Percentiles rank a stretch among this genome's conserved stretches.
These are phyloP conservation scores for Umbelopsis isabellina DNA, from an alignment of 192 early-diverging fungal species.

Conservation along the genomic window DNA sequence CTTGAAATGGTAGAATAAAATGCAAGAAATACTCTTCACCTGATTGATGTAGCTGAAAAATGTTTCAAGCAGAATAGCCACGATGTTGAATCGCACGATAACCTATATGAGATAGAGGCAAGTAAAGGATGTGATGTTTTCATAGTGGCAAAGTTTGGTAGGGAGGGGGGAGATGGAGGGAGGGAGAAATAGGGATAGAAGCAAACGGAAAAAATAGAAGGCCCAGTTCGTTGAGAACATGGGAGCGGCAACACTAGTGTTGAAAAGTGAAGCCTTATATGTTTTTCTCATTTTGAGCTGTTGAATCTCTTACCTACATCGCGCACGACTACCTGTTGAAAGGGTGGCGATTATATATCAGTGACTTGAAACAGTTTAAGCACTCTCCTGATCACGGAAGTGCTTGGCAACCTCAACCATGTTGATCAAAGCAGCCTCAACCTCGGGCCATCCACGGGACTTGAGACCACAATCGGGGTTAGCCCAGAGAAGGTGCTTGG, in stretches of 20 bases:
- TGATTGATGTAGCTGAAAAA: background rate
- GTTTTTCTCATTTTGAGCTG: conserved; percentile 30
- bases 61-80: background rate
- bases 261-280: conserved; percentile 18
- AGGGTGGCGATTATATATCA: background rate
- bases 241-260: conserved; percentile 19
- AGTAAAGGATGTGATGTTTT: conserved; percentile 20
- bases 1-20: background rate
- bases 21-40: conserved; percentile 11
- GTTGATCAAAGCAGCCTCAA: conserved; percentile 84
- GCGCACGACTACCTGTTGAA: conserved; percentile 30
- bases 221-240: conserved; percentile 45
- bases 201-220: conserved; percentile 22
- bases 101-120: background rate
- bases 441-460: conserved; percentile 95
- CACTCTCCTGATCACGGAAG: conserved; percentile 52
- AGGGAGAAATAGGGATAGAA: conserved; percentile 16
- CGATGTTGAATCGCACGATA: conserved; percentile 22
- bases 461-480: conserved; percentile 99
- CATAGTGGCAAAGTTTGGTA: conserved; percentile 11
- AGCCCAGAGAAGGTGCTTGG: conserved; percentile 83
- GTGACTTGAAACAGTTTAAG: conserved; percentile 8
- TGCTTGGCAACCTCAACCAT: conserved; percentile 79
- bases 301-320: conserved; percentile 28
- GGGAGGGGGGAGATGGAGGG: conserved; percentile 8